These are phyloP conservation scores for Penicillium sp. DNA, from an alignment of 2,329 filamentous ascomycete genomes.

Conservation along the genomic window DNA sequence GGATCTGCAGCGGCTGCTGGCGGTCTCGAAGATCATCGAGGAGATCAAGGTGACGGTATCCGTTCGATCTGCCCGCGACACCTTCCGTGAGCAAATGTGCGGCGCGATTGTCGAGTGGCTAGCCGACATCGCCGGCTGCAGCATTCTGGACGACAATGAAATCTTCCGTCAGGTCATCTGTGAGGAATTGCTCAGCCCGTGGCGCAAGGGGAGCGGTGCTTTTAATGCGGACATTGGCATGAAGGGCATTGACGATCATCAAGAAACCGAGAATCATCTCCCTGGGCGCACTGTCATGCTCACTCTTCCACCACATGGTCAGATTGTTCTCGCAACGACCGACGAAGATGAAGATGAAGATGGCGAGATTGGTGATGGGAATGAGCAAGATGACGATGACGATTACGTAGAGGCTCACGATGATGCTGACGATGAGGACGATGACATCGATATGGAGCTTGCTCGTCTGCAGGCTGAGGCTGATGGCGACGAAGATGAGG, in stretches of 20 bases:
- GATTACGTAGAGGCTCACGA: conserved; percentile 47
- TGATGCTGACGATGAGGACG: conserved; percentile 42
- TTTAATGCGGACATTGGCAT: conserved; percentile 71
- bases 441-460: conserved; percentile 31
- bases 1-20: conserved; percentile 66
- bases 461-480: conserved; percentile 34
- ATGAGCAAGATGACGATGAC: conserved; percentile 37
- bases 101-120: conserved; percentile 97
- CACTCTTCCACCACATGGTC: conserved; percentile 37
- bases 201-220: conserved; percentile 78
- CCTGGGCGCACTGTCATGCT: conserved; percentile 37
- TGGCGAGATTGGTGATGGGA: conserved; percentile 24
- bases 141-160: conserved; percentile 70
- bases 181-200: conserved; percentile 82
- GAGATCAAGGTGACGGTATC: conserved; percentile 95
- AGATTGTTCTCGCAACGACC: conserved; percentile 39
- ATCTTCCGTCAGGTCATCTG: conserved; percentile 78
- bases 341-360: conserved; percentile 46
- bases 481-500: conserved; percentile 45
- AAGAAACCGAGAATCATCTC: conserved; percentile 50
- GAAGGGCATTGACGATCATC: conserved; percentile 76
- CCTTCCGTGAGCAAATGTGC: conserved; percentile 97
- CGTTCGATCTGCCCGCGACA: conserved; percentile 86
- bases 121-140: conserved; percentile 83
- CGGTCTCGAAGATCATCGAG: conserved; percentile 79